Percentiles rank a stretch among this genome's conserved stretches.
Conservation (phyloP, 176 grass and related monocot species). For the Oryza glumipatula region DNA sequence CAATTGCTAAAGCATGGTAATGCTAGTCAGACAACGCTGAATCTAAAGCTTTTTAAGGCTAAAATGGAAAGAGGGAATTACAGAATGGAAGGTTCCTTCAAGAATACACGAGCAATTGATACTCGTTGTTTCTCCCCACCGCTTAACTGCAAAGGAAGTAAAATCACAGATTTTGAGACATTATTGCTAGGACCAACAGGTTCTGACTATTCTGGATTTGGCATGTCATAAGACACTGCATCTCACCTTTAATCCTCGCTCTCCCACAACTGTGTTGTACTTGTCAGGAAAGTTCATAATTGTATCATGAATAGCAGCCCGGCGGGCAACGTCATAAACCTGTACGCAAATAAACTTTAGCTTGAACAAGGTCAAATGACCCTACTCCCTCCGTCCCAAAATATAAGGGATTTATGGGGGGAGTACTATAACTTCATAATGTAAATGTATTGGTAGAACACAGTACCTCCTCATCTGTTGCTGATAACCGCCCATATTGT, state of each 20-base stretch:
- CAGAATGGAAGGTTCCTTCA: slow-evolving; percentile 97
- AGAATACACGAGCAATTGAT: slow-evolving; percentile 97
- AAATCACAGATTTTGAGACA: slow-evolving; percentile 41
- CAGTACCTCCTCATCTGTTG: slow-evolving; percentile 90
- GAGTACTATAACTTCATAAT: slow-evolving; percentile 18
- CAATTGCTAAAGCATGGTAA: not conserved
- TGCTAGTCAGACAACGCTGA: not conserved
- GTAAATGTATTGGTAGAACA: slow-evolving; percentile 48
- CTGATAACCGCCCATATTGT: slow-evolving; percentile 90
- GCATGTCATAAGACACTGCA: slow-evolving; percentile 16
- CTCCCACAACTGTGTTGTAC: slow-evolving; percentile 92
- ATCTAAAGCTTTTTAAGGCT: slow-evolving; percentile 26
- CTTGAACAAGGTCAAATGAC: slow-evolving; percentile 29
- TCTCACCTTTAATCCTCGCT: slow-evolving; percentile 94
- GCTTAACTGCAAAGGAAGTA: slow-evolving; percentile 70
- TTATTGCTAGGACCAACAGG: slow-evolving; percentile 8
- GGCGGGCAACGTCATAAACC: slow-evolving; percentile 85
- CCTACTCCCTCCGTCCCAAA: not conserved
- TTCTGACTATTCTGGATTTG: slow-evolving; percentile 17
- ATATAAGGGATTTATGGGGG: too few relatives aligned
- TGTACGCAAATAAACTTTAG: slow-evolving; percentile 45
- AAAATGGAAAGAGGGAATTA: slow-evolving; percentile 45
- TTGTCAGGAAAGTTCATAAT: slow-evolving; percentile 94
- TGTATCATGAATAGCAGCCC: slow-evolving; percentile 88
- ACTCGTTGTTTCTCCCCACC: slow-evolving; percentile 99